phyloP scores from a whole-genome alignment of 805 yeast species.

The Brettanomyces sp. region DNA sequence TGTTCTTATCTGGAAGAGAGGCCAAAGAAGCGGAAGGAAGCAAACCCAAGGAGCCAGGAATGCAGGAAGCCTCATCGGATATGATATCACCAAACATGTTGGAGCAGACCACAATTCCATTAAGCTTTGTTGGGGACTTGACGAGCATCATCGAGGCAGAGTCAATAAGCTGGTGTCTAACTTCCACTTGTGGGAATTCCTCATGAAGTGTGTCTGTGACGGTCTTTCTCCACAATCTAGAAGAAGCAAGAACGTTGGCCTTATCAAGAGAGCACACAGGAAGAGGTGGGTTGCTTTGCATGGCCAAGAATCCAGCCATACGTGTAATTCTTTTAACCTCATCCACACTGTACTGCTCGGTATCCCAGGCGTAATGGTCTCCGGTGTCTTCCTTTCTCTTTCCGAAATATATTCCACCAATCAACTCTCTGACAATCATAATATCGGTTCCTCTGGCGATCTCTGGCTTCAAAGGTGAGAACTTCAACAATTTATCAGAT shows the following conservation, averaged over 20 bases:
- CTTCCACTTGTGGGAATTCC: slow-evolving; percentile 82
- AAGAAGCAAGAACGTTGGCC: slow-evolving; percentile 94
- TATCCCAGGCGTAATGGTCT: slow-evolving; percentile 81
- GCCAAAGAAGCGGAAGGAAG: slow-evolving; percentile 95
- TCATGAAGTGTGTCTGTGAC: slow-evolving; percentile 74
- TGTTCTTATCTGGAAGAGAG: slow-evolving; percentile 90
- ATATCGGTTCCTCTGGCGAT: slow-evolving; percentile 87
- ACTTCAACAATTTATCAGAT: slow-evolving; percentile 69
- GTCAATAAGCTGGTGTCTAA: slow-evolving; percentile 93
- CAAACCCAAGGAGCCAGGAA: slow-evolving; percentile 94
- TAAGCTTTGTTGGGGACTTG: slow-evolving; percentile 81
- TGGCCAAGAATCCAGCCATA: slow-evolving; percentile 96
- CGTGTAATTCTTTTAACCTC: slow-evolving; percentile 94
- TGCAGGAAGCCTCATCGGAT: slow-evolving; percentile 95
- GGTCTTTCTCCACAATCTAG: slow-evolving; percentile 92
- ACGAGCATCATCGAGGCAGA: slow-evolving; percentile 98
- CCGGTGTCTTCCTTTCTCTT: slow-evolving; percentile 90
- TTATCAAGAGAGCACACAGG: slow-evolving; percentile 96
- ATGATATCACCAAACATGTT: slow-evolving; percentile 99
- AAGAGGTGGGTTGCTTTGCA: slow-evolving; percentile 86
- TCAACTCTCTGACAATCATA: slow-evolving; percentile 89
- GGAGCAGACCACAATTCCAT: slow-evolving; percentile 86
- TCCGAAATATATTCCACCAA: slow-evolving; percentile 97
- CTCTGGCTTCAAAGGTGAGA: slow-evolving; percentile 82
- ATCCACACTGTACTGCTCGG: slow-evolving; percentile 82